Percentiles rank a stretch among this genome's conserved stretches.
These are phyloP conservation scores for Yarrowia sp. DNA, from an alignment of 805 yeast genomes.

Conservation along the genomic window DNA sequence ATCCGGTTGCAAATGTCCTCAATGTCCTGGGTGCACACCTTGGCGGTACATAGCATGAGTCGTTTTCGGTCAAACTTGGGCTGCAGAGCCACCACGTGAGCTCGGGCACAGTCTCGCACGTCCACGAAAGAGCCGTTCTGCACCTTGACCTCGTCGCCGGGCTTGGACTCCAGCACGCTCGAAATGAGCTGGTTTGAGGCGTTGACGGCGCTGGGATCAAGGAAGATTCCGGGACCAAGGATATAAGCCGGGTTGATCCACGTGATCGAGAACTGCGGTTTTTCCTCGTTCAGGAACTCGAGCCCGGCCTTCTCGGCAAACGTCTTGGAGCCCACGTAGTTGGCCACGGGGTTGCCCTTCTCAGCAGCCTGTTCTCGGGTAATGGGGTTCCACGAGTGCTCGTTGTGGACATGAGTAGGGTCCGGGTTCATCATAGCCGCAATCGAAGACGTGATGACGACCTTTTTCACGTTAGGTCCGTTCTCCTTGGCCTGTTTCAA, in stretches of 20 bases:
- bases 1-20: conserved; percentile 41
- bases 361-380: conserved; percentile 46
- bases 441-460: conserved; percentile 58
- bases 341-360: conserved; percentile 4
- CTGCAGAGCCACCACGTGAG: conserved; percentile 59
- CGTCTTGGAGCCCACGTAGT: conserved; percentile 55
- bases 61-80: conserved; percentile 44
- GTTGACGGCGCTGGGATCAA: conserved; percentile 47
- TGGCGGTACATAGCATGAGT: conserved; percentile 43
- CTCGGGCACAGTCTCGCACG: conserved; percentile 67
- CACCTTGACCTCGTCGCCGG: conserved; percentile 41
- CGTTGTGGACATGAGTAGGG: conserved; percentile 46
- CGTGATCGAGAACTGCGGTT: conserved; percentile 45
- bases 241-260: conserved; percentile 49
- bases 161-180: neutral
- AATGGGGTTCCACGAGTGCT: conserved; percentile 52
- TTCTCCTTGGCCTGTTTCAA: conserved; percentile 53
- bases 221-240: conserved; percentile 48
- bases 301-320: conserved; percentile 66
- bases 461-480: conserved; percentile 49
- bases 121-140: conserved; percentile 50
- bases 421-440: conserved; percentile 56
- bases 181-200: conserved; percentile 46
- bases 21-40: conserved; percentile 40
- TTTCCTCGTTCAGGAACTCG: conserved; percentile 53